Base-by-base conservation (phyloP, 306 rosid genomes). In the Cicer bijugum region DNA sequence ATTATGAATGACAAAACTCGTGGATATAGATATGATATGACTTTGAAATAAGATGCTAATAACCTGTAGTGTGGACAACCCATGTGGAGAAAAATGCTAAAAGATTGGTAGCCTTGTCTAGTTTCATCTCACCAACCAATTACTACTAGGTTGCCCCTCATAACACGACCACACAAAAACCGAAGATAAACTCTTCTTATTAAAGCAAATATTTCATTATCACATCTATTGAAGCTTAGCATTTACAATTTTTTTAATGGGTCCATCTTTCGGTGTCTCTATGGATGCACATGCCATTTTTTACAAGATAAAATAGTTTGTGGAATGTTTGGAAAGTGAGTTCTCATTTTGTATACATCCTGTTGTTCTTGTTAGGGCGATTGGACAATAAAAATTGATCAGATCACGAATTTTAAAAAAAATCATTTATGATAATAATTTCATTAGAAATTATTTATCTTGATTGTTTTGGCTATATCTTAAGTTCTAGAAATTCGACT, bases 31-130 rank as follows among this genome's bases (percentile, higher is more conserved):
- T 4, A 28, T 28, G 50, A 45, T 45, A 45, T n/a, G 14, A 45
- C 51, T 11, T 9, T 9, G n/a, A 45, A 51, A 42, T 14, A 37
- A 74, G 74, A 42, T 65, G 73, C 35, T 75, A 52, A 55, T 11
- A 45, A 45, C 51, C 17, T 52, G 71, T 53, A 35, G 58, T n/a
- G 74, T 12, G 73, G 79, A 76, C 81, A 69, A 69, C 70, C 80
- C 80, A 76, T 58, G 63, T 77, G 75, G 44, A 35, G 81, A 17
- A 68, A 33, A 57, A 45, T 45, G 58, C 57, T 67, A 56, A 56
- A 77, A 68, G 75, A 77, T 68, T 12, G 69, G 44, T 57, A 39
- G 53, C 44, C 62, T 39, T 9, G 33, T 46, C 75, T 68, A 37
- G n/a, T 59, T 77, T 77, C 69, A 12, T 67, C 58, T 17, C 19